These are phyloP conservation scores for Stramenopiles sp. DNA, from an alignment of 352 stramenopile species.

Conservation along the genomic window DNA sequence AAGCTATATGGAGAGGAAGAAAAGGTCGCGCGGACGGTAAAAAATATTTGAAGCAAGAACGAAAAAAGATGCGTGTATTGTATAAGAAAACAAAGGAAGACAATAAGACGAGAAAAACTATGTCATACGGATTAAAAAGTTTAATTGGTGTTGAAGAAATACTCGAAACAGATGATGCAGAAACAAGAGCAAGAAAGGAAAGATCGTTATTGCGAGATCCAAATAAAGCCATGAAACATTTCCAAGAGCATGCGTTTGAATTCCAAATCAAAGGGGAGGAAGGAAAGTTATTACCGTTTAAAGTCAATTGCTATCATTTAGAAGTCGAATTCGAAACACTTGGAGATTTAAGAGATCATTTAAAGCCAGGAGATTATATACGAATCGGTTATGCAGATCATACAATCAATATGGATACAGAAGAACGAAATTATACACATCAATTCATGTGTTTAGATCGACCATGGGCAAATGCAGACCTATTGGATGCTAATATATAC, in stretches of 20 bases:
- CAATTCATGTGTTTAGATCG: background rate
- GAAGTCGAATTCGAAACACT: background rate
- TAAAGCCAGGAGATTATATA: background rate
- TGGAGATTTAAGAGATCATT: background rate
- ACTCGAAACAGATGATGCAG: background rate
- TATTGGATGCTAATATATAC: background rate
- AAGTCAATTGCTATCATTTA: background rate
- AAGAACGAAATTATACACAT: background rate
- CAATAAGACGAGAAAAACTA: background rate
- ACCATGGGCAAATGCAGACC: background rate
- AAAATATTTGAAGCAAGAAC: background rate
- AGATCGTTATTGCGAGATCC: background rate
- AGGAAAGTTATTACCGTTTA: background rate
- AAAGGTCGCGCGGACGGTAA: background rate
- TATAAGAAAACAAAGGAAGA: background rate
- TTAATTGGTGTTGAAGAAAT: background rate
- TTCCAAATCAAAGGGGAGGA: constrained; percentile 2
- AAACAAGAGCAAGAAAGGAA: background rate
- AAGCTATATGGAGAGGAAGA: background rate
- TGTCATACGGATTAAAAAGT: background rate
- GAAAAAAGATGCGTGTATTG: background rate
- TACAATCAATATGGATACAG: background rate
- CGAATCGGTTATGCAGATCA: background rate
- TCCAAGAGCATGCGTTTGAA: background rate
- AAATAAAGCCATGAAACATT: background rate